These are phyloP conservation scores for Glaciozyma martinii DNA, from an alignment of 768 basidiomycete genomes.

Conservation along the genomic window DNA sequence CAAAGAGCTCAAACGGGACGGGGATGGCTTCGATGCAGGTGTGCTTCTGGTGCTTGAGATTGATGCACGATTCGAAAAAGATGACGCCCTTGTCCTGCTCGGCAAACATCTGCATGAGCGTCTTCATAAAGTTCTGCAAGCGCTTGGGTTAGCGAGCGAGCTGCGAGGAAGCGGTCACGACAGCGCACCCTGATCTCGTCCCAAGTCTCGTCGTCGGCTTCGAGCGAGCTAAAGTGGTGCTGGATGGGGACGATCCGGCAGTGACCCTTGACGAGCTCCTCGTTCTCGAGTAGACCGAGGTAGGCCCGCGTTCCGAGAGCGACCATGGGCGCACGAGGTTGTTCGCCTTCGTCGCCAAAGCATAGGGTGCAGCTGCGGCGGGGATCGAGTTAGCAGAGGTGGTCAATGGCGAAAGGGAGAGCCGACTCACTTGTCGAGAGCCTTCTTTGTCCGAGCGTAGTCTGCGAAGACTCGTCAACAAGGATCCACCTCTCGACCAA, in stretches of 20 bases:
- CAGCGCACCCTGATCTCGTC: slow-evolving; percentile 77
- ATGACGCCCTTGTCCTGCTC: slow-evolving; percentile 87
- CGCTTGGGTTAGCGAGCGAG: not conserved
- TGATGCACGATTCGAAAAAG: slow-evolving; percentile 89
- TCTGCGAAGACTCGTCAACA: slow-evolving; percentile 47
- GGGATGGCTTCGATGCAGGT: slow-evolving; percentile 91
- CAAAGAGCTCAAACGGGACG: slow-evolving; percentile 76
- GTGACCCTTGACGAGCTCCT: slow-evolving; percentile 85
- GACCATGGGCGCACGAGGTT: slow-evolving; percentile 75
- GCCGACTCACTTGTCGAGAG: slow-evolving; percentile 57
- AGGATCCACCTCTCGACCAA: not conserved
- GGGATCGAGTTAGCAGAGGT: not conserved
- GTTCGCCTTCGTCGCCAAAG: slow-evolving; percentile 72
- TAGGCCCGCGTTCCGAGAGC: slow-evolving; percentile 86
- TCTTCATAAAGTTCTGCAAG: slow-evolving; percentile 74
- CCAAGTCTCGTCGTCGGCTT: slow-evolving; percentile 96
- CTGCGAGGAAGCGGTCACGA: not conserved
- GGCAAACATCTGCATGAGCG: slow-evolving; percentile 87
- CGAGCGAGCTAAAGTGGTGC: slow-evolving; percentile 80
- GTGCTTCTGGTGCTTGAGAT: slow-evolving; percentile 77
- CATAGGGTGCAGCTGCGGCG: slow-evolving; percentile 25
- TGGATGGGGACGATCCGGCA: slow-evolving; percentile 93
- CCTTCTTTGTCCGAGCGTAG: slow-evolving; percentile 89
- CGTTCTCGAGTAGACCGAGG: slow-evolving; percentile 75
- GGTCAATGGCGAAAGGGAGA: not conserved